A percentile compares a stretch with the other conserved stretches of the same genome.
These are phyloP conservation scores for Cryptosporidium tyzzeri DNA, from an alignment of 169 alveolate genomes.

Conservation along the genomic window DNA sequence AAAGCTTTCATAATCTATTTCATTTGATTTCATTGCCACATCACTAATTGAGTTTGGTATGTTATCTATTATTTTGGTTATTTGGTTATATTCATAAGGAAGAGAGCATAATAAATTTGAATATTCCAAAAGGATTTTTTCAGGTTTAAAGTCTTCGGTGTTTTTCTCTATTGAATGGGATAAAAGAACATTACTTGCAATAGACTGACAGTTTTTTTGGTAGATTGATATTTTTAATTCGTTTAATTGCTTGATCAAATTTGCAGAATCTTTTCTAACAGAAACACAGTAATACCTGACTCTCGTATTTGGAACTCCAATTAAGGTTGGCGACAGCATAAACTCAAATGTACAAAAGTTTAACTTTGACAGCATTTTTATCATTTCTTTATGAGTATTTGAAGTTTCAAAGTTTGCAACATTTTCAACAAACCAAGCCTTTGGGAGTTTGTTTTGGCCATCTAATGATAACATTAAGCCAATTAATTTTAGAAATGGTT, in stretches of 20 bases:
- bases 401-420: constrained; percentile 85
- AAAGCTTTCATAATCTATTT: background rate
- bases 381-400: constrained; percentile 78
- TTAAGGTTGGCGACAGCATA: constrained; percentile 83
- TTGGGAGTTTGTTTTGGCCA: constrained; percentile 78
- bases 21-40: background rate
- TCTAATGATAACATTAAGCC: constrained; percentile 78
- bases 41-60: constrained; percentile 29
- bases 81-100: constrained; percentile 12
- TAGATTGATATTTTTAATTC: constrained; percentile 10
- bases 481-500: constrained; percentile 60
- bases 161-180: background rate
- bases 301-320: constrained; percentile 86
- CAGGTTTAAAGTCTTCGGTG: background rate
- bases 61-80: background rate
- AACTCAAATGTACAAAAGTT: constrained; percentile 79
- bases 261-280: constrained; percentile 28
- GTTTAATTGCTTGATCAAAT: background rate
- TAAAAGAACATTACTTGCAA: constrained; percentile 21
- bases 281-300: constrained; percentile 86
- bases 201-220: background rate
- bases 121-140: background rate
- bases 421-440: constrained; percentile 83
- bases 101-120: constrained; percentile 27
- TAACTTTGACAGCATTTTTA: constrained; percentile 73